These are phyloP conservation scores for Vigna unguiculata DNA, from an alignment of 306 rosid genomes.

Conservation along the genomic window DNA sequence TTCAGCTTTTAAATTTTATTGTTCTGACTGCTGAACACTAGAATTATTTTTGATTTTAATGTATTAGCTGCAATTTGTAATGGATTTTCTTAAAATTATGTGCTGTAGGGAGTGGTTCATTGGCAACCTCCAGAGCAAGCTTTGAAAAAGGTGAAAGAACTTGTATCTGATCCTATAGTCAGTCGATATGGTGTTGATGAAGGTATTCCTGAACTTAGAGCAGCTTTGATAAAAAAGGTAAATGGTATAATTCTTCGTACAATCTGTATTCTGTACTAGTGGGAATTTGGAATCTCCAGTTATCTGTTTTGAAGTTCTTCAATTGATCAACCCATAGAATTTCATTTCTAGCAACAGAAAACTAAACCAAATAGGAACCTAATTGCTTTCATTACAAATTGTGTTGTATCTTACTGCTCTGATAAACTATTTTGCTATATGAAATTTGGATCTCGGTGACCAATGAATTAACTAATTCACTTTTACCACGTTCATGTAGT, in stretches of 20 bases:
- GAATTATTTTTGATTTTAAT: background rate
- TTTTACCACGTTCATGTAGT: constrained; percentile 67
- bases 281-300: background rate
- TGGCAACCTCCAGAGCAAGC: constrained; percentile 97
- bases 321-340: background rate
- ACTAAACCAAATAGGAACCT: background rate
- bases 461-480: constrained; percentile 12
- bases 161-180: constrained; percentile 80
- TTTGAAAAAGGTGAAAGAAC: constrained; percentile 78
- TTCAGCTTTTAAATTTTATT: background rate
- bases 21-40: background rate
- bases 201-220: constrained; percentile 90
- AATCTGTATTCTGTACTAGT: background rate
- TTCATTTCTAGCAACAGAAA: background rate
- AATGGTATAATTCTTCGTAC: constrained; percentile 25
- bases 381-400: background rate
- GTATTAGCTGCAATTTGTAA: constrained; percentile 17
- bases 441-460: constrained; percentile 5
- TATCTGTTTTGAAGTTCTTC: constrained; percentile 25
- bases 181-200: constrained; percentile 94
- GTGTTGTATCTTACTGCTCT: background rate
- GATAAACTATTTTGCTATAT: constrained; percentile 3
- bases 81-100: constrained; percentile 35
- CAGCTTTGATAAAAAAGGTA: constrained; percentile 76
- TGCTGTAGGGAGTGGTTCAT: constrained; percentile 85